phyloP scores from a whole-genome alignment of 441 rosid species.

The Viola pubescens region DNA sequence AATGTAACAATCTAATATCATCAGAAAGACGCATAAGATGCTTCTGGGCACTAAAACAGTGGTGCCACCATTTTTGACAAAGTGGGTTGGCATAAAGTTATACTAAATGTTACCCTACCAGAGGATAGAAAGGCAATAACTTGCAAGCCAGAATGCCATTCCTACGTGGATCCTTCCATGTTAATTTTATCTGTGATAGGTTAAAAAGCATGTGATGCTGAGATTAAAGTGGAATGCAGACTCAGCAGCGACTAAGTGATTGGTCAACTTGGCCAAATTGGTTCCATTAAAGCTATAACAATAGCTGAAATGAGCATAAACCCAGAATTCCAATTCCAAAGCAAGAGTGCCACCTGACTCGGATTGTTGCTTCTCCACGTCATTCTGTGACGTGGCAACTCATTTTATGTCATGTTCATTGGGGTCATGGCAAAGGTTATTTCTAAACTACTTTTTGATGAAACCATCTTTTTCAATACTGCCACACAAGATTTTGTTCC shows the following conservation, averaged over 20 bases:
- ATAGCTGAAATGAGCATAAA: conserved; percentile 10
- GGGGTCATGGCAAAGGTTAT: too few relatives aligned
- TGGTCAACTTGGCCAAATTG: conserved; percentile 43
- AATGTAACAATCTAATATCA: too few relatives aligned
- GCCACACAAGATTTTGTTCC: not conserved
- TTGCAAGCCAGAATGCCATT: conserved; percentile 6
- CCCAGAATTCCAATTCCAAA: conserved; percentile 23
- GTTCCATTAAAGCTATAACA: conserved; percentile 20
- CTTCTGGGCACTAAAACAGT: too few relatives aligned
- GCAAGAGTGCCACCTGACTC: conserved; percentile 39
- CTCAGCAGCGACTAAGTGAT: conserved; percentile 47
- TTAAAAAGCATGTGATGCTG: conserved; percentile 47
- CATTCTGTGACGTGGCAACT: conserved; percentile 22
- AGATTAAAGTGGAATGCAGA: conserved; percentile 65
- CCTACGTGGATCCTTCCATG: conserved; percentile 29
- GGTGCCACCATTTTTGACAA: too few relatives aligned
- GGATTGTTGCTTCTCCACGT: conserved; percentile 25
- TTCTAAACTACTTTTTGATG: too few relatives aligned
- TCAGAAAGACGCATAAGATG: too few relatives aligned
- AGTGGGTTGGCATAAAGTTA: too few relatives aligned
- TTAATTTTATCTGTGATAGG: conserved; percentile 20
- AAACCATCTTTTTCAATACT: too few relatives aligned
- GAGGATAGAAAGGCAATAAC: too few relatives aligned
- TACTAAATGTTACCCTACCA: too few relatives aligned
- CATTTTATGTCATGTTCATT: not conserved